A percentile compares a stretch with the other conserved stretches of the same genome.
Conservation (phyloP, 768 basidiomycete species). For the Multifurca ochricompacta region DNA sequence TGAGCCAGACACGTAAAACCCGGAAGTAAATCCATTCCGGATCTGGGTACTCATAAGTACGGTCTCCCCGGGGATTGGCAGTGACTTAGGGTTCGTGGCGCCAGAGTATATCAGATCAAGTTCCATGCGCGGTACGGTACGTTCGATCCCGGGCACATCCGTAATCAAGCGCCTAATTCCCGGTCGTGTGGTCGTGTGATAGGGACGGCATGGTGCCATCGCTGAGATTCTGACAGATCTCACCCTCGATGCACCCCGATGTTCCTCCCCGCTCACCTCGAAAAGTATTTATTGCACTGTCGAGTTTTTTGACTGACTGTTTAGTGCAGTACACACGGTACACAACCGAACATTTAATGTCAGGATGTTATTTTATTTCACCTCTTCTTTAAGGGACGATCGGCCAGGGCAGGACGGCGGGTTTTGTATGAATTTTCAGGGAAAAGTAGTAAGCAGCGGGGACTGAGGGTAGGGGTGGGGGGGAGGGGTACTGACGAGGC, state of each 20-base stretch:
- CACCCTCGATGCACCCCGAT: constrained; percentile 18
- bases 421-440: not conserved
- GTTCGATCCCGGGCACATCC: constrained; percentile 2
- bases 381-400: not conserved
- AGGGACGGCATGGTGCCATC: not conserved
- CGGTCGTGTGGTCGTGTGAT: constrained; percentile 1
- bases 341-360: not conserved
- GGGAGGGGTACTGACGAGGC: not conserved
- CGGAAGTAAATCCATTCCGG: constrained; percentile 12
- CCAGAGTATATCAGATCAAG: constrained; percentile 13
- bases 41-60: constrained; percentile 11
- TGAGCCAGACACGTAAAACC: constrained; percentile 10
- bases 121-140: not conserved
- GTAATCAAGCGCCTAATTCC: not conserved
- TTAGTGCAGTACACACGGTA: not conserved
- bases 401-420: not conserved
- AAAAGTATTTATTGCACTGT: constrained; percentile 19
- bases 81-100: constrained; percentile 16
- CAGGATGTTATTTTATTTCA: not conserved
- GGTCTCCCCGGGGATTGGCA: constrained; percentile 9
- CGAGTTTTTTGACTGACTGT: not conserved
- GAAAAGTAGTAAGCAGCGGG: not conserved
- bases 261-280: constrained; percentile 12
- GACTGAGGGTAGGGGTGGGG: too few species aligned
- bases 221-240: constrained; percentile 11